Evolutionary conservation across 179 eudicot genomes (phyloP), one percentile per base, ranked within the genome.

Genomic region (Actinidia arguta): DNA sequence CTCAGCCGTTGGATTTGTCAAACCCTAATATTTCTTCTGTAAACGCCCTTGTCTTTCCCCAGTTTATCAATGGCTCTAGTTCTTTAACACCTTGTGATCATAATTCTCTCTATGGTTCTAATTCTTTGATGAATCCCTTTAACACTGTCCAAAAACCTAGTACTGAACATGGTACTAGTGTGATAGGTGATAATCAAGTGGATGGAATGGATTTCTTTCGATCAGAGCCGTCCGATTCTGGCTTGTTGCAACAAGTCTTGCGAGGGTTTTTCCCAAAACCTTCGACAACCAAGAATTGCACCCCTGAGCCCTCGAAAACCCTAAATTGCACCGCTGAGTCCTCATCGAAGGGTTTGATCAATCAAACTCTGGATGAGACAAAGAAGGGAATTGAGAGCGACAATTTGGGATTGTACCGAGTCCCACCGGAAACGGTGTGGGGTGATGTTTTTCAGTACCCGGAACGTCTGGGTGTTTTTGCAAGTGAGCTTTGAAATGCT

Each of bases 201-300:
- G 74, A 75, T 54, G 80, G 79, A 17, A 82, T 85, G 86, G 86
- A 85, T 27, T 88, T 88, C 74, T 85, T 83, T n/a, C n/a, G 36
- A 3, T 63, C 83, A 0, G 90, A 85, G 80, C 80, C 48, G 50
- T 76, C 88, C 22, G 82, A 77, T 76, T 88, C 90, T 5, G 90
- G 90, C 4, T 54, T 88, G 39, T 54, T 88, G 52, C 77, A 85
- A 9, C 87, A 85, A 46, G 81, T 79, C 31, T 18, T 88, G 1
- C 64, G 58, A 25, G 88, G 90, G 20, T 88, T 85, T 54, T 85
- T 44, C 71, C 90, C 90, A 4, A 88, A 86, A 61, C 82, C 85
- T n/a, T 14, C n/a, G n/a, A n/a, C 64, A 3, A 42, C 70, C 8
- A 36, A 25, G 13, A 24, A 42, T 13, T 11, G n/a, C n/a, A n/a